These are phyloP conservation scores for Plasmodium ovale DNA, from an alignment of 169 alveolate species.

Conservation along the genomic window DNA sequence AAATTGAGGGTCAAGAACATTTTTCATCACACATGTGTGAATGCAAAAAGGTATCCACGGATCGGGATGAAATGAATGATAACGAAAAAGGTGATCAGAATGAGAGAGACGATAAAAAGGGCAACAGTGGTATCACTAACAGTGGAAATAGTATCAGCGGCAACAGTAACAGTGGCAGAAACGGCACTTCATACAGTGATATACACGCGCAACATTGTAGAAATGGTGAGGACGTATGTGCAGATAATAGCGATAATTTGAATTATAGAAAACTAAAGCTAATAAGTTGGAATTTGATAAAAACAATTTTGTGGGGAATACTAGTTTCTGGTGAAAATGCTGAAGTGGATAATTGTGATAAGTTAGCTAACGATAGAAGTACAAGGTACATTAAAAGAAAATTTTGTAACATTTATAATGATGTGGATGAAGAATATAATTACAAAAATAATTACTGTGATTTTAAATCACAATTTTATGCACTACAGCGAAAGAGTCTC, in stretches of 20 bases:
- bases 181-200: background rate
- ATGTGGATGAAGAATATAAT: conserved; percentile 17
- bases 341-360: conserved; percentile 23
- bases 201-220: conserved; percentile 16
- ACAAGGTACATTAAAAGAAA: conserved; percentile 53
- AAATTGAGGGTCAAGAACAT: too few relatives aligned
- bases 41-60: background rate
- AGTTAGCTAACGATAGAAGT: conserved; percentile 33
- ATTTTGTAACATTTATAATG: conserved; percentile 16
- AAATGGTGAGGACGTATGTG: background rate
- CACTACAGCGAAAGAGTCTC: conserved; percentile 52
- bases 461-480: conserved; percentile 28
- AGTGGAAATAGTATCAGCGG: background rate
- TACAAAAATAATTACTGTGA: conserved; percentile 35
- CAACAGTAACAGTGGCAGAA: conserved; percentile 8
- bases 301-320: conserved; percentile 73
- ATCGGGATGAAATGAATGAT: background rate
- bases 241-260: conserved; percentile 40
- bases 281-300: conserved; percentile 76
- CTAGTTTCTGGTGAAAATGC: conserved; percentile 74
- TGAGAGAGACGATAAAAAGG: background rate
- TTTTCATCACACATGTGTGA: too few relatives aligned
- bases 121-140: background rate
- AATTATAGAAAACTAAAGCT: conserved; percentile 60
- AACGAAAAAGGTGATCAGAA: conserved; percentile 4